Conservation (phyloP, 2,329 filamentous ascomycete genomes). For the Sclerotinia minor region DNA sequence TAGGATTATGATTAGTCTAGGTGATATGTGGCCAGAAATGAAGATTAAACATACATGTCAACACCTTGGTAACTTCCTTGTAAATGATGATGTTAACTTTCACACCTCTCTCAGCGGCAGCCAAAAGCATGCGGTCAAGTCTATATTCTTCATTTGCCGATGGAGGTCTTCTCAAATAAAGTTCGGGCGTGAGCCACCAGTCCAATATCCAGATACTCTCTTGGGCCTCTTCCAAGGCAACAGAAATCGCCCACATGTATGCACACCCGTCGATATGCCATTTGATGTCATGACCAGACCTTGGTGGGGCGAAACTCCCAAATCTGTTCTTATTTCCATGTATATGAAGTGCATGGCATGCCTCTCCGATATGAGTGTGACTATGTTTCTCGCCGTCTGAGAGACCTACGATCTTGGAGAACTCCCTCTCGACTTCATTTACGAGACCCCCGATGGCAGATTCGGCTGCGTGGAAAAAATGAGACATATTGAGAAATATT, state of each 20-base stretch:
- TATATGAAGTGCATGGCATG: conserved; percentile 46
- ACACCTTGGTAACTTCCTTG: conserved; percentile 81
- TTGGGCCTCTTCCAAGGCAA: conserved; percentile 73
- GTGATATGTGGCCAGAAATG: conserved; percentile 2
- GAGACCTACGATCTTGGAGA: conserved; percentile 39
- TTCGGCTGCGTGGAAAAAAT: conserved; percentile 30
- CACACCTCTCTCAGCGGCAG: conserved; percentile 81
- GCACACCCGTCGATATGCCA: conserved; percentile 85
- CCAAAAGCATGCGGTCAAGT: conserved; percentile 77
- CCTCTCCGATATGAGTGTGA: conserved; percentile 47
- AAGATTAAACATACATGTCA: conserved; percentile 67
- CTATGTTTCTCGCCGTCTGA: conserved; percentile 45
- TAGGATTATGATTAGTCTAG: conserved; percentile 41
- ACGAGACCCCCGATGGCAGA: conserved; percentile 30
- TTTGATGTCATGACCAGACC: conserved; percentile 72
- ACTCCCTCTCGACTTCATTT: conserved; percentile 29
- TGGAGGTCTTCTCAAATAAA: conserved; percentile 82
- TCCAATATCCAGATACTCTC: conserved; percentile 78
- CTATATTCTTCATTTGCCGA: conserved; percentile 80
- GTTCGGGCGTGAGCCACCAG: conserved; percentile 84
- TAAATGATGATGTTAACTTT: conserved; percentile 86
- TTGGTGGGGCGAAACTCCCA: conserved; percentile 70
- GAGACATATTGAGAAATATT: conserved; percentile 29
- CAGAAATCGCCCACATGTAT: conserved; percentile 83
- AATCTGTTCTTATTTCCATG: conserved; percentile 55